Evolutionary conservation across 2,329 filamentous ascomycete genomes (phyloP), one percentile per base, ranked within the genome.

Genomic region (Pseudogymnoascus sp.): DNA sequence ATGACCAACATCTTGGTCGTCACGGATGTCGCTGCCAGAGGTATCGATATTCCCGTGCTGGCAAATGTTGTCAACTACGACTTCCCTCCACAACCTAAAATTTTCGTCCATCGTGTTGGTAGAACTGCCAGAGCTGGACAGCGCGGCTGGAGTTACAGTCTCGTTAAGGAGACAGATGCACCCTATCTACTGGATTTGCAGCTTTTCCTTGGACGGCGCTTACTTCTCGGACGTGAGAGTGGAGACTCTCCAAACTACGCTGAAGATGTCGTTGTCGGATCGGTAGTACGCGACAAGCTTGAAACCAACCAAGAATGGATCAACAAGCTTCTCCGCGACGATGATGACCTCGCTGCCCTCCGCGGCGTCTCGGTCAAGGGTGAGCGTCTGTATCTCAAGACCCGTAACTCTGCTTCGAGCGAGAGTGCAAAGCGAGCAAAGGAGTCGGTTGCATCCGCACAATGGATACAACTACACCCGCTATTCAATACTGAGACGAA

Each of bases 21-120:
- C 50, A 99, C 94, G 1, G 94, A 99, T 73, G 92, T 99, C 62
- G 94, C 94, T 12, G 94, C 94, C 21, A 84, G 94, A 80, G 93
- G 94, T 85, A 95, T 99, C 66, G 94, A 99, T 84, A 96, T 99
- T 68, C 94, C 94, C 0, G 84, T 97, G 56, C 82, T 99, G 37
- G 92, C 91, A 63, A 97, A 99, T 73, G 94, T 99, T 64, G 93
- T 99, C 79, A 97, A 99, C 79, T 99, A 96, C 76, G 93, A 97
- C 72, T 99, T 99, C 67, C 93, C 94, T 2, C 90, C 93, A 1
- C 94, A 97, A 71, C 91, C 94, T 18, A 99, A 99, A 77, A 87
- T 99, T 44, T 99, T 95, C 70, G 89, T 99, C 28, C 94, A 99
- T 76, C 88, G 94, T 73, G 94, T 99, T 56, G 94, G 94, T 70